Percentiles rank a stretch among this genome's conserved stretches.
Conservation (phyloP, 305 asterid species). For the Nicotiana rustica region DNA sequence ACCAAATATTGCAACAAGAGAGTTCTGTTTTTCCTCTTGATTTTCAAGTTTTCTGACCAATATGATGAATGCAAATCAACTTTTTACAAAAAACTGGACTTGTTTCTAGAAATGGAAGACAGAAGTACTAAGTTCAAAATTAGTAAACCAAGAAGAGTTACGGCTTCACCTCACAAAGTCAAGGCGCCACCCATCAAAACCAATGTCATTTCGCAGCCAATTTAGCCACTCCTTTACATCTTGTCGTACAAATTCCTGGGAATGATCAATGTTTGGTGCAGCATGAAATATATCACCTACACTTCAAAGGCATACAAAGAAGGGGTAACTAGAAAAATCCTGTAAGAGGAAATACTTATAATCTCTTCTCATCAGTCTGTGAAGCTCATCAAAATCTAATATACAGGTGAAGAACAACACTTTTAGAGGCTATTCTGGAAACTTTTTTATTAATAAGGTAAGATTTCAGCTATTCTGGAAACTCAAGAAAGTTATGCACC, state of each 20-base stretch:
- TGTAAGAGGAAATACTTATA: constrained; percentile 13
- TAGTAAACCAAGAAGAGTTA: constrained; percentile 26
- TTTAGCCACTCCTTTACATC: constrained; percentile 63
- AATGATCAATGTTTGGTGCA: constrained; percentile 69
- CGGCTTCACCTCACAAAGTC: constrained; percentile 59
- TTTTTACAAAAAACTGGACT: constrained; percentile 12
- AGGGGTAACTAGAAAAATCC: neutral
- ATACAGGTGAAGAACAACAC: constrained; percentile 16
- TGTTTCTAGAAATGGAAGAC: constrained; percentile 13
- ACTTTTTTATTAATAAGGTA: too few relatives aligned
- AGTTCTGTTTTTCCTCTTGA: neutral
- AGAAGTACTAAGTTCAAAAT: neutral
- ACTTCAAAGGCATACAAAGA: constrained; percentile 30
- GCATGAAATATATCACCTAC: constrained; percentile 67
- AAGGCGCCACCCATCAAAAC: constrained; percentile 72
- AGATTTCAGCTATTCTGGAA: neutral
- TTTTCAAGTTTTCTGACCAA: neutral
- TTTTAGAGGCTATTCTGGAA: neutral
- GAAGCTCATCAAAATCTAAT: constrained; percentile 2
- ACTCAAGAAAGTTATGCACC: constrained; percentile 12
- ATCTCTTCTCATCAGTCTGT: constrained; percentile 25
- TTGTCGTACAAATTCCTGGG: constrained; percentile 59
- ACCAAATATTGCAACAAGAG: constrained; percentile 12
- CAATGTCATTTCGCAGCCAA: constrained; percentile 63
- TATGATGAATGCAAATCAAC: constrained; percentile 6